phyloP scores from a whole-genome alignment of 2,329 filamentous ascomycete species.

The Niveomyces coronatus region DNA sequence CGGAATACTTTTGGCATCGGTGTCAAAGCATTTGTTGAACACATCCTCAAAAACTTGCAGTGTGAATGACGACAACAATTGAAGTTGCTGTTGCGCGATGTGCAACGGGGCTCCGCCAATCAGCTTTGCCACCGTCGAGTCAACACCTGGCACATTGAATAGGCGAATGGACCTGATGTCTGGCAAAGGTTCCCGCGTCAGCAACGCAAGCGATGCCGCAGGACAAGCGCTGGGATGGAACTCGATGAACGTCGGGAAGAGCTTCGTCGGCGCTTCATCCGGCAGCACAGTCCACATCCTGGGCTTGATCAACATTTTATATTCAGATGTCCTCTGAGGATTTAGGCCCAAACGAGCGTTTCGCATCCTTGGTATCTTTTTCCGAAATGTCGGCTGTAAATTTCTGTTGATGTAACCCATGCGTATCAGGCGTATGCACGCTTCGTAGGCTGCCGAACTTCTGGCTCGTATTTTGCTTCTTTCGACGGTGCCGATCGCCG shows the following conservation, averaged over 20 bases:
- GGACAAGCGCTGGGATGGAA: neutral
- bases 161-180: neutral
- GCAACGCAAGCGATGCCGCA: neutral
- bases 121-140: neutral
- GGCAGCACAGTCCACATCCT: conserved; percentile 52
- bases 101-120: conserved; percentile 31
- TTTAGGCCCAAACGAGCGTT: conserved; percentile 79
- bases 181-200: neutral
- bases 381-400: conserved; percentile 63
- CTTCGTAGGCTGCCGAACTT: conserved; percentile 78
- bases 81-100: conserved; percentile 33
- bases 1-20: conserved; percentile 52
- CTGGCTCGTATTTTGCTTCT: conserved; percentile 69
- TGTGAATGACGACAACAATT: conserved; percentile 60
- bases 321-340: conserved; percentile 62
- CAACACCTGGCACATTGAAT: neutral
- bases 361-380: conserved; percentile 67
- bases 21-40: conserved; percentile 78
- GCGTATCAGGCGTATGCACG: conserved; percentile 60
- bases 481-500: conserved; percentile 51
- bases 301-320: conserved; percentile 73
- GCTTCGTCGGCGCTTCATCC: conserved; percentile 28
- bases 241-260: conserved; percentile 37
- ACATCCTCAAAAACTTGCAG: conserved; percentile 69
- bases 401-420: conserved; percentile 60